phyloP scores from a whole-genome alignment of 495 filamentous ascomycete genomes.

The Aspergillus heteromorphus region DNA sequence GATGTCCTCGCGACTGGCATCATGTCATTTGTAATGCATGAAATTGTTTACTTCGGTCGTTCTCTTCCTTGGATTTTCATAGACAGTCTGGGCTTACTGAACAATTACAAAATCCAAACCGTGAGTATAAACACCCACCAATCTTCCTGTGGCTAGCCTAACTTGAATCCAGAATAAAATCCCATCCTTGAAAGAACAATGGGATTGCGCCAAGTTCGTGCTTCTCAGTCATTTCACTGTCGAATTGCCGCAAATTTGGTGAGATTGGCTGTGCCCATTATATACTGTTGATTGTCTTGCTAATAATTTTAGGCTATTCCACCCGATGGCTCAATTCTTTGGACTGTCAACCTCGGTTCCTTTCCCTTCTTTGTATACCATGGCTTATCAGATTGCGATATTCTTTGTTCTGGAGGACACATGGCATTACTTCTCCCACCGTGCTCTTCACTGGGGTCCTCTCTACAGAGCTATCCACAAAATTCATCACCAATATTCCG shows the following conservation, averaged over 20 bases:
- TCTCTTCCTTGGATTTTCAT: constrained; percentile 93
- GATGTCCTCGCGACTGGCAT: constrained; percentile 93
- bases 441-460: constrained; percentile 88
- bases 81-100: constrained; percentile 78
- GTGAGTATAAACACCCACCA: constrained; percentile 41
- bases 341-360: constrained; percentile 85
- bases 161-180: constrained; percentile 63
- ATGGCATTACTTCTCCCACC: constrained; percentile 98
- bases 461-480: constrained; percentile 96
- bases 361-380: constrained; percentile 78
- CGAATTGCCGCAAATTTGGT: constrained; percentile 96
- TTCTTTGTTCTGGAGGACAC: constrained; percentile 96
- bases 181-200: constrained; percentile 84
- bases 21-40: constrained; percentile 95
- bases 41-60: constrained; percentile 87
- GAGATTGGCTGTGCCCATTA: constrained; percentile 5
- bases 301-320: constrained; percentile 62
- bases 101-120: constrained; percentile 89
- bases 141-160: background rate
- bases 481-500: constrained; percentile 97
- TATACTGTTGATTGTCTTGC: background rate
- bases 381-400: constrained; percentile 85
- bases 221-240: constrained; percentile 93
- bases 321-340: constrained; percentile 92
- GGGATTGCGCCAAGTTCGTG: constrained; percentile 86